phyloP scores from a whole-genome alignment of 768 basidiomycete genomes.

The Russula brevipes region DNA sequence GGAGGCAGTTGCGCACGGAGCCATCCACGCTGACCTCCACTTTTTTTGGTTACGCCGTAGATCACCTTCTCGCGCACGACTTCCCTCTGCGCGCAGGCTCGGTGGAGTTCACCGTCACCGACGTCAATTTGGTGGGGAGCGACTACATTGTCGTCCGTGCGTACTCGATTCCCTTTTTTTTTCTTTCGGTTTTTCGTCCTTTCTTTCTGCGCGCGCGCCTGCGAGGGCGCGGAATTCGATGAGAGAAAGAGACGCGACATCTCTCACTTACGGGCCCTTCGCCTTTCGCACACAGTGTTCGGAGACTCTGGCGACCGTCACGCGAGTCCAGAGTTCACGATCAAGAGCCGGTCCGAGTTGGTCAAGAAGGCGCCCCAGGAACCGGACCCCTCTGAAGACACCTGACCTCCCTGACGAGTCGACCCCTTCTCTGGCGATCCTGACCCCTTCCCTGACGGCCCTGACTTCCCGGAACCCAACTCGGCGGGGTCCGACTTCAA shows the following conservation, averaged over 20 bases:
- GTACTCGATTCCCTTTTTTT: constrained; percentile 24
- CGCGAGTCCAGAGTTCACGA: constrained; percentile 37
- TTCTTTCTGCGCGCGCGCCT: background rate
- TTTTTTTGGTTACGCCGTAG: constrained; percentile 23
- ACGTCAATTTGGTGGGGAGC: constrained; percentile 31
- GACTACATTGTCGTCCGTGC: constrained; percentile 42
- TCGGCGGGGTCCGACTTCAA: background rate
- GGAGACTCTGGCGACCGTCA: constrained; percentile 43
- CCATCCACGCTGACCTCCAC: background rate
- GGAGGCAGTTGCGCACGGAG: no score
- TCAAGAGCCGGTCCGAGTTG: constrained; percentile 18
- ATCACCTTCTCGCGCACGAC: constrained; percentile 32
- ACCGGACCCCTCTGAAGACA: no score
- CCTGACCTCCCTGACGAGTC: no score
- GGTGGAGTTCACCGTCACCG: constrained; percentile 37
- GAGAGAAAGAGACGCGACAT: no score
- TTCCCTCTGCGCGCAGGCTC: constrained; percentile 38
- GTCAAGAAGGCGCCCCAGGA: no score
- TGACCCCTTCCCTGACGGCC: no score
- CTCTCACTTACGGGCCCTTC: no score
- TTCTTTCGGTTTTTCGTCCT: background rate
- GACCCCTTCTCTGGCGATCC: no score
- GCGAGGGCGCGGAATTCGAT: background rate
- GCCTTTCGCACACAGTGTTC: constrained; percentile 34
- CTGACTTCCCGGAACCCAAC: no score